These are phyloP conservation scores for Entrophospora sp. DNA, from an alignment of 192 early-diverging fungal species.

Conservation along the genomic window DNA sequence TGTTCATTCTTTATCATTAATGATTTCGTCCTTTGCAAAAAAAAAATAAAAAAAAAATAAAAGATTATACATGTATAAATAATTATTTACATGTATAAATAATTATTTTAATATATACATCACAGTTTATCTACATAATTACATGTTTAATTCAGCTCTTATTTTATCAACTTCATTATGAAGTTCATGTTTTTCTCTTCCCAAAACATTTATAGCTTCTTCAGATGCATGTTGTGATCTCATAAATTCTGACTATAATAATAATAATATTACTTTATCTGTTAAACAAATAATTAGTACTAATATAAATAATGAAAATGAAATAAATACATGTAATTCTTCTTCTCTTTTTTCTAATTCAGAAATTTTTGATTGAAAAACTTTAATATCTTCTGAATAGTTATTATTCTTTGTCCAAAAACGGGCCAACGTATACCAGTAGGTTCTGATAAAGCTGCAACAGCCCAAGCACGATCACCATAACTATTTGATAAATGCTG, in stretches of 20 bases:
- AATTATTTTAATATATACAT: too few relatives aligned
- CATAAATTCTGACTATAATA: conserved; percentile 32
- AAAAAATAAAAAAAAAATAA: too few relatives aligned
- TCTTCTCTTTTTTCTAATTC: conserved; percentile 39
- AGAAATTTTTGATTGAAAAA: conserved; percentile 39
- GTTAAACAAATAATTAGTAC: too few relatives aligned
- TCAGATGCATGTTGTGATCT: conserved; percentile 32
- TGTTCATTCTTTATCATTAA: conserved; percentile 23
- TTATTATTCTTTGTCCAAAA: conserved; percentile 66
- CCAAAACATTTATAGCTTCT: conserved; percentile 29
- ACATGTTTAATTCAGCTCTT: conserved; percentile 26
- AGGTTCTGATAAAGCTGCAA: conserved; percentile 72
- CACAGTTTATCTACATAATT: too few relatives aligned
- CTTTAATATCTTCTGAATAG: conserved; percentile 41
- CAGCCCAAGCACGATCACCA: conserved; percentile 91
- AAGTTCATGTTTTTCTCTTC: conserved; percentile 28
- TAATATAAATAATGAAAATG: too few relatives aligned
- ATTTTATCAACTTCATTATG: conserved; percentile 29
- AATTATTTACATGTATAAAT: too few relatives aligned
- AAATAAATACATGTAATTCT: conserved; percentile 37
- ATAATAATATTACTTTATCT: neutral
- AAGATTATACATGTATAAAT: too few relatives aligned
- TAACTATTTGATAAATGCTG: conserved; percentile 85
- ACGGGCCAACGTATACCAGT: conserved; percentile 69
- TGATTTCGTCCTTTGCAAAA: conserved; percentile 20